Percentiles rank a stretch among this genome's conserved stretches.
Evolutionary conservation across 2,329 filamentous ascomycete species (phyloP).

Genomic region (Trichothecium sympodiale): DNA sequence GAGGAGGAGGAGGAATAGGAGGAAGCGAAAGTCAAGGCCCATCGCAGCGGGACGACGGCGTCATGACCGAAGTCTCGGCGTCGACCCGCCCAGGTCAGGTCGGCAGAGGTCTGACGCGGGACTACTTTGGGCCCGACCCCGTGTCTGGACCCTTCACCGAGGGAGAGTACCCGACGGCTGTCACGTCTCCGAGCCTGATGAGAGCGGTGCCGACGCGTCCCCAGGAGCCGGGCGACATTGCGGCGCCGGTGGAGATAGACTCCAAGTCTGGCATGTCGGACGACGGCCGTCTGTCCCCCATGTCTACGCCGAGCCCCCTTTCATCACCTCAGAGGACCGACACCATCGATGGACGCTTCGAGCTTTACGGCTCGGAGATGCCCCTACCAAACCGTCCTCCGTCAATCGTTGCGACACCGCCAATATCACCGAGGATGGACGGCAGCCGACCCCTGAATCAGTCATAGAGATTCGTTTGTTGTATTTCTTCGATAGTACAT

Average conservation of each 20-base stretch:
- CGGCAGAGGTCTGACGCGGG: constrained; percentile 20
- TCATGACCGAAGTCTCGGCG: constrained; percentile 23
- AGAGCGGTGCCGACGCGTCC: constrained; percentile 32
- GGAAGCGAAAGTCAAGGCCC: constrained; percentile 4
- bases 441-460: neutral
- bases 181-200: constrained; percentile 19
- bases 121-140: constrained; percentile 34
- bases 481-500: neutral
- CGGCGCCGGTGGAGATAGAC: constrained; percentile 43
- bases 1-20: too few species aligned
- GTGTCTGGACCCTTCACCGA: constrained; percentile 35
- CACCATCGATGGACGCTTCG: constrained; percentile 23
- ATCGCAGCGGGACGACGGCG: constrained; percentile 13
- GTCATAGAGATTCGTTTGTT: neutral
- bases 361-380: constrained; percentile 29
- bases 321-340: constrained; percentile 13
- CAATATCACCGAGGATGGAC: neutral
- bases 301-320: constrained; percentile 5
- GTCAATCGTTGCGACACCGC: constrained; percentile 3
- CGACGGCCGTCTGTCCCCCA: constrained; percentile 7
- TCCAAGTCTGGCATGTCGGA: constrained; percentile 13
- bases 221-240: constrained; percentile 36
- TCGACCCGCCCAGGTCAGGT: constrained; percentile 13
- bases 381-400: constrained; percentile 1
- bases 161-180: constrained; percentile 7